A percentile compares a stretch with the other conserved stretches of the same genome.
These are phyloP conservation scores for Tuber microsphaerosporum DNA, from an alignment of 495 filamentous ascomycete species.

Conservation along the genomic window DNA sequence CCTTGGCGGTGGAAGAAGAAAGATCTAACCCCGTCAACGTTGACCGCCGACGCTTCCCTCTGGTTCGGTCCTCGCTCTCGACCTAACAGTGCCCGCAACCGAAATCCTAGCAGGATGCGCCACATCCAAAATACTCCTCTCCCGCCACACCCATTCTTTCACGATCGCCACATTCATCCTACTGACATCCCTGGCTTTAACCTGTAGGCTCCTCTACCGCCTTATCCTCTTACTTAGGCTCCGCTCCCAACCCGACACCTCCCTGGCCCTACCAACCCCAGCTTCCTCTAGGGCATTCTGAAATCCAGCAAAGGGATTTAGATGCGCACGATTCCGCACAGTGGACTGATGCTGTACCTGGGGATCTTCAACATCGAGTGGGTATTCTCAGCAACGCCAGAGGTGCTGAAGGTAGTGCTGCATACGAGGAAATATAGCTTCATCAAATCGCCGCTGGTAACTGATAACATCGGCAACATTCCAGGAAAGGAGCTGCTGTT, in stretches of 20 bases:
- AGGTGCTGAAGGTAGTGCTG: slow-evolving; percentile 56
- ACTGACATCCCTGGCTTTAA: too few species aligned
- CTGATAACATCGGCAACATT: slow-evolving; percentile 51
- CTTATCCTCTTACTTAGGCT: slow-evolving; percentile 37
- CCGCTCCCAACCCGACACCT: slow-evolving; percentile 60
- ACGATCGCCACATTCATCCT: too few species aligned
- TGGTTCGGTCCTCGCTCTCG: too few species aligned
- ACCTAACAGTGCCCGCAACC: too few species aligned
- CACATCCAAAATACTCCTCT: too few species aligned
- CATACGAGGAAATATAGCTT: slow-evolving; percentile 71
- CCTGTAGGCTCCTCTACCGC: neutral
- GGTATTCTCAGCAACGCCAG: slow-evolving; percentile 54
- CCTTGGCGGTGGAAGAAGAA: too few species aligned
- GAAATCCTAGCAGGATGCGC: too few species aligned
- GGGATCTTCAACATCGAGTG: slow-evolving; percentile 57
- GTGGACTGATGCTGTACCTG: slow-evolving; percentile 5
- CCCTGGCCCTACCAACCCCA: slow-evolving; percentile 49
- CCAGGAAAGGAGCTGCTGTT: slow-evolving; percentile 63
- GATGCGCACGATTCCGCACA: slow-evolving; percentile 44
- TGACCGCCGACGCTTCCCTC: too few species aligned
- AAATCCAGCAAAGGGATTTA: slow-evolving; percentile 37
- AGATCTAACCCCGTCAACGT: too few species aligned
- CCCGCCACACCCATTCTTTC: too few species aligned
- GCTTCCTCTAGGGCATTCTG: slow-evolving; percentile 29
- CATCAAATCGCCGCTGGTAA: slow-evolving; percentile 55